These are phyloP conservation scores for Claviceps digitariae DNA, from an alignment of 2,329 filamentous ascomycete species.

Conservation along the genomic window DNA sequence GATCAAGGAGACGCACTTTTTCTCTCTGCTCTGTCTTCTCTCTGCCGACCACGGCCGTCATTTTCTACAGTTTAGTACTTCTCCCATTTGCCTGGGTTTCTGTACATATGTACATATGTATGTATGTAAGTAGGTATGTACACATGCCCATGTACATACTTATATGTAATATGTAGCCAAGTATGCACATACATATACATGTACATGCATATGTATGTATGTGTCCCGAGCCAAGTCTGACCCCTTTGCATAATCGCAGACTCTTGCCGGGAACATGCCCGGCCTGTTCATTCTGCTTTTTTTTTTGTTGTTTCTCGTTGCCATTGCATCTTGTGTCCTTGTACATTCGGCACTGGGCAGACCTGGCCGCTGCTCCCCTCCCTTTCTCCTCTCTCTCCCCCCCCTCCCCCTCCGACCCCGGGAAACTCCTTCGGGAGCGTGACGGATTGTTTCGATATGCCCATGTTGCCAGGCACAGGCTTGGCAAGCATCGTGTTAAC, in stretches of 20 bases:
- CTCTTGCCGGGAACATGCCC: slow-evolving; percentile 1
- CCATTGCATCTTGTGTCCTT: not conserved
- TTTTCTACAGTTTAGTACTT: too few species aligned
- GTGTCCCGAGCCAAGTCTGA: not conserved
- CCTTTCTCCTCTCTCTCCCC: too few species aligned
- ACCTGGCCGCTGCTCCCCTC: not conserved
- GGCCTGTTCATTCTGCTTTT: not conserved
- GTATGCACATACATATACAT: not conserved
- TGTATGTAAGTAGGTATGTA: not conserved
- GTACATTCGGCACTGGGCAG: not conserved
- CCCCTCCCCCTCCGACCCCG: too few species aligned
- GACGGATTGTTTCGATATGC: not conserved
- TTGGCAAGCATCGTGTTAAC: not conserved
- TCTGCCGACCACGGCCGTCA: too few species aligned
- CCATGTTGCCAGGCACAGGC: not conserved
- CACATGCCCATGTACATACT: not conserved
- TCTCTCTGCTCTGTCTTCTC: too few species aligned
- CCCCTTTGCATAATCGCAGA: slow-evolving; percentile 2
- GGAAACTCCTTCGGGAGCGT: not conserved
- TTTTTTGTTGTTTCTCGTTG: not conserved
- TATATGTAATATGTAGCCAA: not conserved
- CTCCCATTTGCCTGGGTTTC: not conserved
- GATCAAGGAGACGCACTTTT: too few species aligned
- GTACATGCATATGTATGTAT: not conserved
- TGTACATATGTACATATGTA: not conserved